Evolutionary conservation across 352 stramenopile species (phyloP).

Genomic region (Lagenidium giganteum): DNA sequence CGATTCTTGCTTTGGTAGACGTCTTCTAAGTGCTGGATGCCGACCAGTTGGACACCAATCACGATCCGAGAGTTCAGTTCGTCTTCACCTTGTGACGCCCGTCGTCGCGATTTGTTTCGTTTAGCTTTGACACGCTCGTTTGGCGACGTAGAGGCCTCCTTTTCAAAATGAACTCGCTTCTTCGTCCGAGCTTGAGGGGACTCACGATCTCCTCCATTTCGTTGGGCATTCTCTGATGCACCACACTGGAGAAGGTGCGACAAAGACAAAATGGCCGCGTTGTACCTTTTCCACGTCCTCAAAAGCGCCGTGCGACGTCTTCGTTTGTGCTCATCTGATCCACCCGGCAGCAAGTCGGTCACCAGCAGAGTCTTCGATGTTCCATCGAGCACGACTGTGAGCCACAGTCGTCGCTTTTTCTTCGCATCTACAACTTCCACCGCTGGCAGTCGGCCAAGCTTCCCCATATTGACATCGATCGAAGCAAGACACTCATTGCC

Average conservation of each 20-base stretch:
- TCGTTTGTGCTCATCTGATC: slow-evolving; percentile 63
- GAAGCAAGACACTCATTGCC: too few relatives aligned
- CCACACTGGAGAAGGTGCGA: slow-evolving; percentile 16
- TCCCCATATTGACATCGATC: slow-evolving; percentile 76
- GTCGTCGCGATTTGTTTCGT: too few relatives aligned
- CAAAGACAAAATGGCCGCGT: slow-evolving; percentile 60
- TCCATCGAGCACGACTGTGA: slow-evolving; percentile 73
- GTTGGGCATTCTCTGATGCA: background rate
- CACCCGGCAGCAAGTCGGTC: slow-evolving; percentile 74
- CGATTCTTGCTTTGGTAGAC: too few relatives aligned
- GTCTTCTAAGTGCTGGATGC: slow-evolving; percentile 17
- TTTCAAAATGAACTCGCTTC: slow-evolving; percentile 63
- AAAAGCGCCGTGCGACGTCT: slow-evolving; percentile 61
- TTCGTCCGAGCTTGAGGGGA: too few relatives aligned
- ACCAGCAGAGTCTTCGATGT: slow-evolving; percentile 77
- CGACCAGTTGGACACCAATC: slow-evolving; percentile 12
- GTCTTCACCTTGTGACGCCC: too few relatives aligned
- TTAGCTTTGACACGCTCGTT: too few relatives aligned
- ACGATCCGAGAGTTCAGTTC: too few relatives aligned
- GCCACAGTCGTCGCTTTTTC: slow-evolving; percentile 58
- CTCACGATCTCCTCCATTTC: background rate
- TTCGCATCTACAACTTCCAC: slow-evolving; percentile 70
- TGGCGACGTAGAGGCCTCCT: slow-evolving; percentile 19
- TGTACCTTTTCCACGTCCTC: slow-evolving; percentile 77
- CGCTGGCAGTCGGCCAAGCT: slow-evolving; percentile 73